These are phyloP conservation scores for Phytophthora pini DNA, from an alignment of 352 stramenopile species.

Conservation along the genomic window DNA sequence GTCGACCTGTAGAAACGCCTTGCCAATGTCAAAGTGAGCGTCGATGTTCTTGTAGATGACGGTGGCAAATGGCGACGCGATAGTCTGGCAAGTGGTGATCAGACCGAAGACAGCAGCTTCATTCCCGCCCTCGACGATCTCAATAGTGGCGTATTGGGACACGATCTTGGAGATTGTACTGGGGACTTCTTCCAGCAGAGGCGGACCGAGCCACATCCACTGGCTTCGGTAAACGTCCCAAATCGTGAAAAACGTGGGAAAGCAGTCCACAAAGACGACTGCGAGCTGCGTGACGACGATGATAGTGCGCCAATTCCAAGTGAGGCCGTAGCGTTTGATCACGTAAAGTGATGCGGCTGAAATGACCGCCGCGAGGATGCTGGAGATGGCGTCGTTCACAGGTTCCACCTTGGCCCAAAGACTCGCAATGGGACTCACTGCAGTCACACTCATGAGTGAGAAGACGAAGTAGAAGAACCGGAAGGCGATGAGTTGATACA, in stretches of 20 bases:
- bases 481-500: slow-evolving; percentile 57
- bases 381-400: slow-evolving; percentile 44
- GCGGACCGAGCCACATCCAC: slow-evolving; percentile 65
- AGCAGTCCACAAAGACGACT: slow-evolving; percentile 45
- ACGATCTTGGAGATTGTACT: slow-evolving; percentile 49
- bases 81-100: slow-evolving; percentile 48
- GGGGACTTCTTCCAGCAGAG: slow-evolving; percentile 48
- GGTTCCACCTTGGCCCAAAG: slow-evolving; percentile 53
- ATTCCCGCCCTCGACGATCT: slow-evolving; percentile 53
- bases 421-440: slow-evolving; percentile 36
- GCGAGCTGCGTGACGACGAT: slow-evolving; percentile 46
- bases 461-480: slow-evolving; percentile 56
- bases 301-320: slow-evolving; percentile 54
- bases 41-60: slow-evolving; percentile 63
- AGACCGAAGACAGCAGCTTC: slow-evolving; percentile 58
- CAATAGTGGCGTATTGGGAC: slow-evolving; percentile 52
- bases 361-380: slow-evolving; percentile 40
- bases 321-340: slow-evolving; percentile 44
- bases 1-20: slow-evolving; percentile 34
- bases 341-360: slow-evolving; percentile 36
- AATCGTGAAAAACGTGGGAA: slow-evolving; percentile 57
- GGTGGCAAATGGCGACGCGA: slow-evolving; percentile 47
- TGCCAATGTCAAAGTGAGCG: slow-evolving; percentile 47
- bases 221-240: slow-evolving; percentile 56
- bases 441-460: slow-evolving; percentile 41